phyloP scores from a whole-genome alignment of 1,284 basidiomycete genomes.

The Leccinum pachyderme region DNA sequence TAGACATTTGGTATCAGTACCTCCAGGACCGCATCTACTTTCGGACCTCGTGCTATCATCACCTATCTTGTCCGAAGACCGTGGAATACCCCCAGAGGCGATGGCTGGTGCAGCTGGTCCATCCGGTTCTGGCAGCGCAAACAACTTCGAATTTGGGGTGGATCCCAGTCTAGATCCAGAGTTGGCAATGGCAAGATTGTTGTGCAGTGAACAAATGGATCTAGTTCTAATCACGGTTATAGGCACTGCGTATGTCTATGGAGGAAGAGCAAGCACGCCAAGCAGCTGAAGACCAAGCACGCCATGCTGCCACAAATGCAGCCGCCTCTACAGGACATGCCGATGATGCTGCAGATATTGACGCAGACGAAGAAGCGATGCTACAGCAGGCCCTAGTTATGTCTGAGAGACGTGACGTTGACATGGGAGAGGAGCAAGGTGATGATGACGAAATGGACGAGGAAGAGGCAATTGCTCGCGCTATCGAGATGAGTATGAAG shows the following conservation, averaged over 20 bases:
- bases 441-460: constrained; percentile 50
- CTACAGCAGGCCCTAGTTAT: constrained; percentile 63
- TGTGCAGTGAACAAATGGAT: not conserved
- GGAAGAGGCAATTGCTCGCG: constrained; percentile 53
- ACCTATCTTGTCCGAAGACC: constrained; percentile 80
- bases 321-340: constrained; percentile 27
- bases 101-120: constrained; percentile 48
- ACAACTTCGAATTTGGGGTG: constrained; percentile 85
- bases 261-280: constrained; percentile 94
- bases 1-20: constrained; percentile 83
- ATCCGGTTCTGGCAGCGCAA: constrained; percentile 46
- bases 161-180: constrained; percentile 97
- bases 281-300: constrained; percentile 50
- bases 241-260: constrained; percentile 97
- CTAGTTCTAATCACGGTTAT: constrained; percentile 7
- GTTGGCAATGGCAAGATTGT: constrained; percentile 80
- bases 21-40: constrained; percentile 76
- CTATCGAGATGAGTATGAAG: constrained; percentile 61
- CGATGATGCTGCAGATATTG: constrained; percentile 37
- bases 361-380: constrained; percentile 68
- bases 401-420: constrained; percentile 48
- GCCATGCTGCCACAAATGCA: constrained; percentile 35
- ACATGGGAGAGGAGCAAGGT: constrained; percentile 36
- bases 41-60: constrained; percentile 85
- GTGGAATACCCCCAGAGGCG: constrained; percentile 66